Evolutionary conservation across 2,329 filamentous ascomycete species (phyloP).

Genomic region (Madurella fahalii): DNA sequence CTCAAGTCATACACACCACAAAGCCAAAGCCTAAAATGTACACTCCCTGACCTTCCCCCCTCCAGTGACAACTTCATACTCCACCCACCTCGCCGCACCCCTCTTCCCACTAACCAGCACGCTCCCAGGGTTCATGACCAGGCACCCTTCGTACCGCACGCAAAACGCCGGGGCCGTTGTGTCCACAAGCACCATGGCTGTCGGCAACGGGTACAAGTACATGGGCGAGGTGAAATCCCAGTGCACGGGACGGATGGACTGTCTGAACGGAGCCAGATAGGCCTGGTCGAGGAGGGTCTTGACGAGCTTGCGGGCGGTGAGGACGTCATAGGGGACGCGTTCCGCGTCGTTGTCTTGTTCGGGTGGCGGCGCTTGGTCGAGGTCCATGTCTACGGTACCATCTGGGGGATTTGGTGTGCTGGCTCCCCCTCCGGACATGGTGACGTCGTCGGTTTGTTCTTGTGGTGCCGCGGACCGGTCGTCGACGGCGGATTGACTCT

Average conservation of each 20-base stretch:
- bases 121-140: slow-evolving; percentile 87
- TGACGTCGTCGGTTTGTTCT: slow-evolving; percentile 31
- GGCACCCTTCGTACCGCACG: slow-evolving; percentile 89
- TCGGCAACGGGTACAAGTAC: slow-evolving; percentile 84
- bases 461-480: slow-evolving; percentile 12
- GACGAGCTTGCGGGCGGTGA: slow-evolving; percentile 70
- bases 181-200: slow-evolving; percentile 77
- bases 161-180: slow-evolving; percentile 76
- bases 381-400: slow-evolving; percentile 40
- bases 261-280: slow-evolving; percentile 79
- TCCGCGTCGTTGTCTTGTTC: slow-evolving; percentile 8
- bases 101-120: slow-evolving; percentile 66
- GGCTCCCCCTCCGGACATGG: slow-evolving; percentile 32
- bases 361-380: slow-evolving; percentile 16
- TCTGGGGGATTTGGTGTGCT: slow-evolving; percentile 20
- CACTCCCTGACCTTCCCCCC: slow-evolving; percentile 62
- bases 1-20: neutral
- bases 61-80: slow-evolving; percentile 66
- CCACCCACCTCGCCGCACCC: slow-evolving; percentile 75
- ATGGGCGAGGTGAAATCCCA: slow-evolving; percentile 81
- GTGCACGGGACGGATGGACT: slow-evolving; percentile 73
- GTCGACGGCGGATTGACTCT: slow-evolving; percentile 35
- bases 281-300: slow-evolving; percentile 91
- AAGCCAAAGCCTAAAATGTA: slow-evolving; percentile 19
- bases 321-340: slow-evolving; percentile 46